Conservation (phyloP, 2,329 filamentous ascomycete genomes). For the Aureobasidium sp. region DNA sequence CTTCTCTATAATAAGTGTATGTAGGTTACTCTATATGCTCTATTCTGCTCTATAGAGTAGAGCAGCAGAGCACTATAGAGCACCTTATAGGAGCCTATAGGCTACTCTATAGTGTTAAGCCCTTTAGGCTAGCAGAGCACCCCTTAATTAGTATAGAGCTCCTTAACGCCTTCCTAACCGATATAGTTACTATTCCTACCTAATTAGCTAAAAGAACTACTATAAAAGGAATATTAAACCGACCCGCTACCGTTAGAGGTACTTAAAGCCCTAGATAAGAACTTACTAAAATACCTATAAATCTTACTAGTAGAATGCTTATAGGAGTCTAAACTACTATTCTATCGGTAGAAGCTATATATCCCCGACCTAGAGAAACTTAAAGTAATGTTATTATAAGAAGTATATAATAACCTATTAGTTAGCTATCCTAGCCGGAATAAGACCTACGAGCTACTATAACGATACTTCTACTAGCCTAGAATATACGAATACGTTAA, state of each 20-base stretch:
- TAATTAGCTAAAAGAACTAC: constrained; percentile 1
- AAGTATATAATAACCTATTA: background rate
- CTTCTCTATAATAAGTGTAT: no score
- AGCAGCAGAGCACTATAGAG: no score
- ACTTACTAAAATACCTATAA: background rate
- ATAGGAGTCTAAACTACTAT: background rate
- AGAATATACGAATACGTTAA: background rate
- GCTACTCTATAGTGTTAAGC: no score
- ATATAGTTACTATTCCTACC: background rate
- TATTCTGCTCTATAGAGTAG: no score
- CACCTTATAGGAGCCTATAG: no score
- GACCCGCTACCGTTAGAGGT: background rate
- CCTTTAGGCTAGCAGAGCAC: no score
- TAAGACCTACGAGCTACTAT: background rate
- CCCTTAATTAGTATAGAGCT: no score
- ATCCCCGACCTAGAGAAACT: constrained; percentile 1
- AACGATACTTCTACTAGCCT: background rate
- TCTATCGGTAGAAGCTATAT: background rate
- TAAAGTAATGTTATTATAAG: background rate
- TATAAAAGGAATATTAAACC: background rate
- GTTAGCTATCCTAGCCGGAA: background rate
- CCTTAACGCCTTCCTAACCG: no score
- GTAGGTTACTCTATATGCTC: no score
- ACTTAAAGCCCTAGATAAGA: background rate
- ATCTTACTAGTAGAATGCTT: background rate